Percentiles rank a stretch among this genome's conserved stretches.
Conservation (phyloP, 2,329 filamentous ascomycete genomes). For the Pseudogymnoascus sp. region DNA sequence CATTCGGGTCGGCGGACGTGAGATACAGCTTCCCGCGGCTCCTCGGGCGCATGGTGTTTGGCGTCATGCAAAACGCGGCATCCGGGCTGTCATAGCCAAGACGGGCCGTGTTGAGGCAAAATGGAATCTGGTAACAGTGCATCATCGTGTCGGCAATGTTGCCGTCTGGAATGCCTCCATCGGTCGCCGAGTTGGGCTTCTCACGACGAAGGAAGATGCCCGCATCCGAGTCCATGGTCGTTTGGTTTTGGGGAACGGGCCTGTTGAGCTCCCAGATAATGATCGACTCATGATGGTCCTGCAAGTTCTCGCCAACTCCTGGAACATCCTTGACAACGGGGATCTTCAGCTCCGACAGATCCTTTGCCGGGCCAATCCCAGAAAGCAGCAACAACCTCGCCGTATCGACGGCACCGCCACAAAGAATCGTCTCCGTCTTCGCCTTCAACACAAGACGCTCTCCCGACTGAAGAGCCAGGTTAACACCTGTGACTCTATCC, state of each 20-base stretch:
- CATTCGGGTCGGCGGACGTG: conserved; percentile 33
- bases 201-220: conserved; percentile 70
- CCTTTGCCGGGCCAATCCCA: conserved; percentile 30
- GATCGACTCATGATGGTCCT: conserved; percentile 31
- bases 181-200: conserved; percentile 51
- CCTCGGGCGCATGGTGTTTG: conserved; percentile 54
- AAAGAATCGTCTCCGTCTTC: conserved; percentile 60
- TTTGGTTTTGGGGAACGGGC: conserved; percentile 31
- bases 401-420: conserved; percentile 32
- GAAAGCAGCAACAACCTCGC: conserved; percentile 34
- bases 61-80: conserved; percentile 47
- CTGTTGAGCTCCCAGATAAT: conserved; percentile 45
- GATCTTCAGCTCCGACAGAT: conserved; percentile 28
- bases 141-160: conserved; percentile 84
- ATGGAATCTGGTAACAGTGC: conserved; percentile 95
- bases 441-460: conserved; percentile 50
- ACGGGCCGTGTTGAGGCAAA: conserved; percentile 75
- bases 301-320: conserved; percentile 31
- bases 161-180: conserved; percentile 52
- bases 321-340: conserved; percentile 27
- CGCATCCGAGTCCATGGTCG: conserved; percentile 45
- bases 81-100: conserved; percentile 55
- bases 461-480: conserved; percentile 52
- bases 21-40: conserved; percentile 55
- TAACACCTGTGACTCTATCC: conserved; percentile 64